These are phyloP conservation scores for Verticillium dahliae DNA, from an alignment of 2,329 filamentous ascomycete genomes.

Conservation along the genomic window DNA sequence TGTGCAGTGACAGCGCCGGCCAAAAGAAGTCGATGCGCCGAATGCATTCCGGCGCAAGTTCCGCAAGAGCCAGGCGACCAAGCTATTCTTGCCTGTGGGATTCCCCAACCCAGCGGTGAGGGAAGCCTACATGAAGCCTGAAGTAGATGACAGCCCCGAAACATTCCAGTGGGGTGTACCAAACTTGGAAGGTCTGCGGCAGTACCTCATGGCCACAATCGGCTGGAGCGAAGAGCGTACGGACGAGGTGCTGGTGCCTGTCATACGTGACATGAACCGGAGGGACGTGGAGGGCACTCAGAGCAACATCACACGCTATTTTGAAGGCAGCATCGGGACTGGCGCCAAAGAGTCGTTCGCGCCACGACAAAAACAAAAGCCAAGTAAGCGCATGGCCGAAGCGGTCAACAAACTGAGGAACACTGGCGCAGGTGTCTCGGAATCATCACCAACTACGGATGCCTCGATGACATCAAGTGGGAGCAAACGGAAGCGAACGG, in stretches of 20 bases:
- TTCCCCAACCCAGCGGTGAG: conserved; percentile 78
- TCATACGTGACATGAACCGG: conserved; percentile 91
- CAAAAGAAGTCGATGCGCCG: conserved; percentile 53
- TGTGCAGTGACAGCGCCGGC: conserved; percentile 62
- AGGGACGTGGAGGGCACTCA: conserved; percentile 87
- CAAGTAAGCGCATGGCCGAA: conserved; percentile 70
- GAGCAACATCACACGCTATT: conserved; percentile 91
- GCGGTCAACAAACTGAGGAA: conserved; percentile 63
- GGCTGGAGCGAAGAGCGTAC: conserved; percentile 90
- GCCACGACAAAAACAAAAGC: conserved; percentile 57
- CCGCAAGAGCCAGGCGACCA: conserved; percentile 67
- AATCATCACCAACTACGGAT: not conserved
- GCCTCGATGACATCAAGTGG: not conserved
- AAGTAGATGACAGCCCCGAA: conserved; percentile 74
- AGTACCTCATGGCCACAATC: conserved; percentile 84
- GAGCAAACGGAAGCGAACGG: conserved; percentile 8
- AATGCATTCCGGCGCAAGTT: conserved; percentile 80
- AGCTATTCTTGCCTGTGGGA: conserved; percentile 73
- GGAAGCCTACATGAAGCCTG: conserved; percentile 77
- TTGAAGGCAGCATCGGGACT: conserved; percentile 66
- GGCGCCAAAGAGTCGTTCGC: conserved; percentile 63
- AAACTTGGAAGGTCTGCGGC: conserved; percentile 76
- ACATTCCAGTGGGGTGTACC: conserved; percentile 93
- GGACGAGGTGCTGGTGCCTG: conserved; percentile 91
- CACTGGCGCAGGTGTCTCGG: conserved; percentile 20